Conservation (phyloP, 225 moss, liverwort and hornwort species). For the Marchantia paleacea region DNA sequence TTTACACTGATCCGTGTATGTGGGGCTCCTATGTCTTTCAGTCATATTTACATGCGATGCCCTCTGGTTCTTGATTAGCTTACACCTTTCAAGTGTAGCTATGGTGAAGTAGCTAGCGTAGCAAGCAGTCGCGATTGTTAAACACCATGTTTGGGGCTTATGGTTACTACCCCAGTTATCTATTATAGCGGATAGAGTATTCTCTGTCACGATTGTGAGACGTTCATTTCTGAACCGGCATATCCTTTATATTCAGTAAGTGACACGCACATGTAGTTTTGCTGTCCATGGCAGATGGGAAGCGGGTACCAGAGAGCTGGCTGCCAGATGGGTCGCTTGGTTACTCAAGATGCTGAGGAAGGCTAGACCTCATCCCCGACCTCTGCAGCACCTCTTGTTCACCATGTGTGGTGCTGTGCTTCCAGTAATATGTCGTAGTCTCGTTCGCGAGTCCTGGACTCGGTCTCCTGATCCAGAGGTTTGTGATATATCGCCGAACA, state of each 20-base stretch:
- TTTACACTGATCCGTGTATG: too few species aligned
- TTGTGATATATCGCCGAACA: neutral
- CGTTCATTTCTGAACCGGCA: too few species aligned
- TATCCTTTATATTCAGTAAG: neutral
- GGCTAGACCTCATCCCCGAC: slow-evolving; percentile 28
- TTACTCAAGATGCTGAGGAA: slow-evolving; percentile 46
- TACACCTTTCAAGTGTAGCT: too few species aligned
- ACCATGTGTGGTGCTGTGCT: slow-evolving; percentile 40
- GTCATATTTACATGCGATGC: too few species aligned
- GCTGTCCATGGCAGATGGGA: slow-evolving; percentile 32
- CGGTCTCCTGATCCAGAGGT: slow-evolving; percentile 39
- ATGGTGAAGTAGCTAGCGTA: too few species aligned
- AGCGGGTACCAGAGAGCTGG: slow-evolving; percentile 38
- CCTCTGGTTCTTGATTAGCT: too few species aligned
- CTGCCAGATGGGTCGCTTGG: slow-evolving; percentile 49
- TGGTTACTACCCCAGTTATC: too few species aligned
- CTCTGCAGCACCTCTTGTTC: slow-evolving; percentile 41
- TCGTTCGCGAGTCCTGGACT: slow-evolving; percentile 30
- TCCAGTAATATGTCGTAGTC: slow-evolving; percentile 40
- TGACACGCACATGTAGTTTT: slow-evolving; percentile 7
- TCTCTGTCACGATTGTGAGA: too few species aligned
- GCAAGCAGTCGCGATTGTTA: too few species aligned
- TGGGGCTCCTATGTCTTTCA: too few species aligned
- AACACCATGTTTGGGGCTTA: too few species aligned
- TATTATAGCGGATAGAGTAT: too few species aligned